Evolutionary conservation across 495 filamentous ascomycete species (phyloP), one percentile per base, ranked within the genome.

Genomic region (Penicillium cinerascens): DNA sequence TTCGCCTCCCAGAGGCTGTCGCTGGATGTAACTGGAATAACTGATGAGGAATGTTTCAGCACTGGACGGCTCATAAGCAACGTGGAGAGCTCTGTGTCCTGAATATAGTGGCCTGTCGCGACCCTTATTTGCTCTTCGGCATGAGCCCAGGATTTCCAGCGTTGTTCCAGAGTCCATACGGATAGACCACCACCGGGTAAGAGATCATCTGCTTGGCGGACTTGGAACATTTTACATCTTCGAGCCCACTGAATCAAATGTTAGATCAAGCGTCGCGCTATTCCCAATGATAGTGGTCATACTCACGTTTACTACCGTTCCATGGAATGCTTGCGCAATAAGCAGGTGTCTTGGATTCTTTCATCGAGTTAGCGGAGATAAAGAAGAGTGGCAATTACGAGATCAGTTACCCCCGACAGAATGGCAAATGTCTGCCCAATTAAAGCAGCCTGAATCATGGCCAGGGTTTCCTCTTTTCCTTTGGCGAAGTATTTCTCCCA

Each of bases 391-490:
- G 39, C 0, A 20, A 15, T 23, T 16, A 74, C 63, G 0, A 64
- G 63, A 51, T 74, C 68, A 5, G 17, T 33, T 44, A 62, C 64
- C 8, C 65, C 65, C 1, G 67, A 65, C 15, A 73, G 65, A 45
- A 73, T 47, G 3, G 63, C 69, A 56, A 72, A 73, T 0, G 67
- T 72, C 42, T 72, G 70, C 1, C 70, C 70, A 8, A 73, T 67
- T 18, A 70, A 47, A 13, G 69, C 59, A 7, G 69, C 67, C 41
- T 72, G 70, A 6, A 41, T 51, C 51, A 72, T 56, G 21, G 67
- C 59, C 16, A 67, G 45, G 3, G 58, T 58, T 37, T 58, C 51
- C 16, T 9, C 20, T 18, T 39, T 42, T 26, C 43, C 42, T 5
- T 38, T 39, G 22, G 44, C 29, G 0, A 64, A 41, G 22, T 58